phyloP scores from a whole-genome alignment of 208 protist species.

The Trypanosoma caninum region DNA sequence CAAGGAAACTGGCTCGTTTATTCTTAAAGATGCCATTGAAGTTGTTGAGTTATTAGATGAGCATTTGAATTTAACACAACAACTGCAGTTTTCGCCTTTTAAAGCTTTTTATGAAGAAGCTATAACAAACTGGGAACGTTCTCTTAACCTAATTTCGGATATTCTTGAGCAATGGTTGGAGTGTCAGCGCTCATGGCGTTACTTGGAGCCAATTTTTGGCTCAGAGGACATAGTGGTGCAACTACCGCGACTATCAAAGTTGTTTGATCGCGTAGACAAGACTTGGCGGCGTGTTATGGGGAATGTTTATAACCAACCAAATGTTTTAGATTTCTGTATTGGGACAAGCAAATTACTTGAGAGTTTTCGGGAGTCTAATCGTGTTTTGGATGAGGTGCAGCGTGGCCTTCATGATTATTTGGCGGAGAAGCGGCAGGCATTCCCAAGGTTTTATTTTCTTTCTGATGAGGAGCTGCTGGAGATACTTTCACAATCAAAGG shows the following conservation, averaged over 20 bases:
- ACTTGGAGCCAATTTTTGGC: constrained; percentile 97
- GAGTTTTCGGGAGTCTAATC: constrained; percentile 92
- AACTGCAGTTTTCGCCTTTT: constrained; percentile 95
- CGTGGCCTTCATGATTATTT: constrained; percentile 97
- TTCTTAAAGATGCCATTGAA: constrained; percentile 91
- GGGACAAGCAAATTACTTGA: constrained; percentile 93
- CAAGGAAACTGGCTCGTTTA: constrained; percentile 93
- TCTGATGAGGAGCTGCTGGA: constrained; percentile 93
- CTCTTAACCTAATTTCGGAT: constrained; percentile 91
- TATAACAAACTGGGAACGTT: constrained; percentile 94
- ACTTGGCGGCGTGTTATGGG: constrained; percentile 94
- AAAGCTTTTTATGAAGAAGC: constrained; percentile 94
- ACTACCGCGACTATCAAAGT: constrained; percentile 91
- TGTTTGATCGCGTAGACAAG: constrained; percentile 95
- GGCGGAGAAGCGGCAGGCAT: constrained; percentile 93
- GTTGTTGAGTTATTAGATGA: constrained; percentile 94
- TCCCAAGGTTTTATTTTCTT: constrained; percentile 94
- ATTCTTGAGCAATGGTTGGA: constrained; percentile 97
- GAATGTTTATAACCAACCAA: constrained; percentile 79
- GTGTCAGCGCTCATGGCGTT: constrained; percentile 96
- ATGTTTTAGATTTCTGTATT: constrained; percentile 93
- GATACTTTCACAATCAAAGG: constrained; percentile 96
- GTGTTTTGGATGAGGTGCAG: constrained; percentile 95
- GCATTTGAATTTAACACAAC: constrained; percentile 95
- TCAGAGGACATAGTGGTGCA: constrained; percentile 96